Conservation (phyloP, 495 filamentous ascomycete genomes). For the Neurospora sp. region DNA sequence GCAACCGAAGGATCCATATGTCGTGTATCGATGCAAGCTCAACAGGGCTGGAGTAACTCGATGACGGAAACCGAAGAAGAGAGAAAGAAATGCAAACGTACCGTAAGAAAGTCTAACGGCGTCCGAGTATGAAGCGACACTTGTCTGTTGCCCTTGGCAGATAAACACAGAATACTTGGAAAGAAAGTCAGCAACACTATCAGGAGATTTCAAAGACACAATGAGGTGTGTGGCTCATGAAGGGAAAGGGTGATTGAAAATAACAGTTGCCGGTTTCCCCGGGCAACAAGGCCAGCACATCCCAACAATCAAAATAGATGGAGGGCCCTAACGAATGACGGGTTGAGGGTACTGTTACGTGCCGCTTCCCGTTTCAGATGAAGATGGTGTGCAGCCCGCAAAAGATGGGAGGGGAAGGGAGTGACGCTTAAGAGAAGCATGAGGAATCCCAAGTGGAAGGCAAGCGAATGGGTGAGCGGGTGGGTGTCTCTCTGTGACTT, state of each 20-base stretch:
- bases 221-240: background rate
- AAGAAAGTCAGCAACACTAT: background rate
- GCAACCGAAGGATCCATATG: constrained; percentile 1
- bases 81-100: constrained; percentile 14
- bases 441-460: constrained; percentile 13
- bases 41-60: constrained; percentile 7
- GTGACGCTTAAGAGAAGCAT: constrained; percentile 6
- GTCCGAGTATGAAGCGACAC: constrained; percentile 2
- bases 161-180: background rate
- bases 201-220: background rate
- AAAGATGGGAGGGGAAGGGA: constrained; percentile 12
- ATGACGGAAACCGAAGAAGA: background rate
- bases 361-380: background rate
- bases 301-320: background rate
- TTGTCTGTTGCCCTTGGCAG: background rate
- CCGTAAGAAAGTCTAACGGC: constrained; percentile 6
- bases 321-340: background rate
- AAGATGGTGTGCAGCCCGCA: constrained; percentile 15
- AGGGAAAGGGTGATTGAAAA: background rate
- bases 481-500: background rate
- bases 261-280: background rate
- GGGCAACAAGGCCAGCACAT: background rate
- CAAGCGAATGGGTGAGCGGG: constrained; percentile 5
- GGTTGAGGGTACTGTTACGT: background rate
- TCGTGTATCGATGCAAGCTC: constrained; percentile 15